Evolutionary conservation across 352 stramenopile genomes (phyloP).

Genomic region (Vaucheria bursata): DNA sequence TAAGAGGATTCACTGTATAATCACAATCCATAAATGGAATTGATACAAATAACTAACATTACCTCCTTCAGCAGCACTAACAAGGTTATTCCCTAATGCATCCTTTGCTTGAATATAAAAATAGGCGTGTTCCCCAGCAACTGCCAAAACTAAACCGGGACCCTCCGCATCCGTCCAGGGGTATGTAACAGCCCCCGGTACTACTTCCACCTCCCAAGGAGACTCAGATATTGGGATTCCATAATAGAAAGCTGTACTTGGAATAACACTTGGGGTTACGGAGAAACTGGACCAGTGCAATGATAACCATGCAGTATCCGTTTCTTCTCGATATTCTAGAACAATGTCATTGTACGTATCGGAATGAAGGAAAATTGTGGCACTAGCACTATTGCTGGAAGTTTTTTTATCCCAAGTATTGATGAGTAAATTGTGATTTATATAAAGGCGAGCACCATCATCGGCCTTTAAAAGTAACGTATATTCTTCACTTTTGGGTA

Average conservation of each 20-base stretch:
- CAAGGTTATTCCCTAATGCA: conserved; percentile 31
- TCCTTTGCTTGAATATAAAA: conserved; percentile 84
- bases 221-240: conserved; percentile 81
- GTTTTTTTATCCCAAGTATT: conserved; percentile 71
- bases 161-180: conserved; percentile 82
- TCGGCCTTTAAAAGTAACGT: conserved; percentile 81
- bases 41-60: too few species aligned
- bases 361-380: conserved; percentile 56
- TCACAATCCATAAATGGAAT: too few species aligned
- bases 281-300: conserved; percentile 85
- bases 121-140: conserved; percentile 66
- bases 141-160: conserved; percentile 60
- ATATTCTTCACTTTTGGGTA: conserved; percentile 68
- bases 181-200: conserved; percentile 84
- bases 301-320: conserved; percentile 67
- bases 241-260: conserved; percentile 66
- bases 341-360: conserved; percentile 80
- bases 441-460: conserved; percentile 80
- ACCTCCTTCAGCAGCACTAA: background rate
- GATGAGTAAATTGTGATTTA: conserved; percentile 80
- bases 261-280: conserved; percentile 68
- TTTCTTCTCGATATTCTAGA: conserved; percentile 87
- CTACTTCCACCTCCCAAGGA: conserved; percentile 74
- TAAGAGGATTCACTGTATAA: too few species aligned
- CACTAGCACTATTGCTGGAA: conserved; percentile 15